Evolutionary conservation across 2,329 filamentous ascomycete species (phyloP).

Genomic region (Cryphonectria naterciae): DNA sequence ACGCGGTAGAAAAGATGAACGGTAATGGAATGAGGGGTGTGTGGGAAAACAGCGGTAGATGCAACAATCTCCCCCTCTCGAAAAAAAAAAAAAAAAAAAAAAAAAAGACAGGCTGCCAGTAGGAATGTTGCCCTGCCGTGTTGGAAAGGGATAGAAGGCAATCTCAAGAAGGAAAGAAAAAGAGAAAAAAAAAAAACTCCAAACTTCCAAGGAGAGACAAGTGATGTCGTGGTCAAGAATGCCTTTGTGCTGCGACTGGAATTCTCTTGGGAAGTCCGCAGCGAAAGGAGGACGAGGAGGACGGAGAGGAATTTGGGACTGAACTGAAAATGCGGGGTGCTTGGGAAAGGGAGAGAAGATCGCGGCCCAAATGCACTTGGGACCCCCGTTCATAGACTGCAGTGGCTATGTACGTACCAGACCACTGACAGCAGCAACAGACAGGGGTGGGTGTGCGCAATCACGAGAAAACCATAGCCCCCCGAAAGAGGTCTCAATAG

Average conservation of each 20-base stretch:
- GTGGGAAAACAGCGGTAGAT: background rate
- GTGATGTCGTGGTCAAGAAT: background rate
- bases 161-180: background rate
- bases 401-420: background rate
- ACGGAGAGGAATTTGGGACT: background rate
- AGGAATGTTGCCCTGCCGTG: background rate
- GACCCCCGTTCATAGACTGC: background rate
- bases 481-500: background rate
- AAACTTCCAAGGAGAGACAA: background rate
- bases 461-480: background rate
- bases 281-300: background rate
- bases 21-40: background rate
- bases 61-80: background rate
- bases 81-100: background rate
- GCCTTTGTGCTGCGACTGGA: background rate
- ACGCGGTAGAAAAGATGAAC: background rate
- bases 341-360: background rate
- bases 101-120: background rate
- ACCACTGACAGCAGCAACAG: background rate
- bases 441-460: background rate
- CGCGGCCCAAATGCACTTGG: background rate
- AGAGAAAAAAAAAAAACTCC: background rate
- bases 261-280: background rate
- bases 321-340: background rate
- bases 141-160: background rate